Evolutionary conservation across 2,329 filamentous ascomycete species (phyloP).

Genomic region (Didymella pomorum): DNA sequence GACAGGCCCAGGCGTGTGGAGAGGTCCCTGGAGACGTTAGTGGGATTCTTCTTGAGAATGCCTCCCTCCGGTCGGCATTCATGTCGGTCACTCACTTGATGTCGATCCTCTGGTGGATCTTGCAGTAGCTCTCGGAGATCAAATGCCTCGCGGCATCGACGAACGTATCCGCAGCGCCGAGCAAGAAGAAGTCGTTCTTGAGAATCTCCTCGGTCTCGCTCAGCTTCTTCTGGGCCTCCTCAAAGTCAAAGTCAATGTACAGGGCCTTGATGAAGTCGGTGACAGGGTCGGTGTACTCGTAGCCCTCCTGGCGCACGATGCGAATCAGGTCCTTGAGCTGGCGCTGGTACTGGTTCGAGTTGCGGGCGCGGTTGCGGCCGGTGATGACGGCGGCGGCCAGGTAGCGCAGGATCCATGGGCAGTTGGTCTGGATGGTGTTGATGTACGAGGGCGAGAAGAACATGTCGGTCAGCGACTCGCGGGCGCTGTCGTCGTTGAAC

Average conservation of each 20-base stretch:
- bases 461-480: slow-evolving; percentile 90
- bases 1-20: slow-evolving; percentile 89
- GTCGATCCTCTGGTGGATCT: slow-evolving; percentile 98
- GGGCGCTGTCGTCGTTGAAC: slow-evolving; percentile 94
- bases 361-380: slow-evolving; percentile 72
- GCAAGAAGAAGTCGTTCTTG: slow-evolving; percentile 94
- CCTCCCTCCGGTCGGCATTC: too few relatives aligned
- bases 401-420: slow-evolving; percentile 96
- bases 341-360: slow-evolving; percentile 94
- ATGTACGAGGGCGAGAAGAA: slow-evolving; percentile 98
- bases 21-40: slow-evolving; percentile 68
- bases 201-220: slow-evolving; percentile 88
- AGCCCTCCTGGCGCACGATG: slow-evolving; percentile 94
- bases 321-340: slow-evolving; percentile 97
- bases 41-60: too few relatives aligned
- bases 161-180: slow-evolving; percentile 82
- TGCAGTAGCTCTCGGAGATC: slow-evolving; percentile 99
- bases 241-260: slow-evolving; percentile 96
- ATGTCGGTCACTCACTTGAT: slow-evolving; percentile 76
- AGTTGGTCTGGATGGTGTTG: slow-evolving; percentile 98
- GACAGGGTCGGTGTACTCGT: slow-evolving; percentile 96
- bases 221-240: slow-evolving; percentile 92
- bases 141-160: slow-evolving; percentile 94
- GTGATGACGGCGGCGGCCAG: slow-evolving; percentile 94
- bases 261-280: slow-evolving; percentile 96